Percentiles rank a stretch among this genome's conserved stretches.
Conservation (phyloP, 2,329 filamentous ascomycete genomes). For the Lecanoromycetidae sp. region DNA sequence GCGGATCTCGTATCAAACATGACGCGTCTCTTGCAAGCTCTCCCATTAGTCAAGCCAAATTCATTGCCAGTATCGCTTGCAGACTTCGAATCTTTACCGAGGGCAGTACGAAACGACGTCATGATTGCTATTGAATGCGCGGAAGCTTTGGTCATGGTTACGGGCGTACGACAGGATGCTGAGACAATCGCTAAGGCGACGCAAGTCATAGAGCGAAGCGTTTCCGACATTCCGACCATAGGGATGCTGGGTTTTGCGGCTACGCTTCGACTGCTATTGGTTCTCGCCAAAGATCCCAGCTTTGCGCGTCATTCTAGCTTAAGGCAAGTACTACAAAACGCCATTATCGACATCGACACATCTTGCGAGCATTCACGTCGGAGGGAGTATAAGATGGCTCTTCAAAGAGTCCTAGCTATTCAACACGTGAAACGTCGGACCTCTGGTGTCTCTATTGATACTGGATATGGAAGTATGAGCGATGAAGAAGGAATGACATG, state of each 20-base stretch:
- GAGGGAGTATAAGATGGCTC: background rate
- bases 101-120: background rate
- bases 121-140: constrained; percentile 3
- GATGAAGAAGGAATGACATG: background rate
- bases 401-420: background rate
- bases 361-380: background rate
- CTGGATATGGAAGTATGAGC: constrained; percentile 9
- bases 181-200: constrained; percentile 2
- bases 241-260: constrained; percentile 5
- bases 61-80: background rate
- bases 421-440: constrained; percentile 2
- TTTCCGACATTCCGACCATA: background rate
- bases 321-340: background rate
- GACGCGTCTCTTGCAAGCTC: background rate
- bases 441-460: constrained; percentile 3
- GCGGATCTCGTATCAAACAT: constrained; percentile 40
- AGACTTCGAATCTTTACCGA: constrained; percentile 1
- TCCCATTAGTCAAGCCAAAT: background rate
- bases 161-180: background rate
- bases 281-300: background rate
- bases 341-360: background rate
- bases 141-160: background rate
- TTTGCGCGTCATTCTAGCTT: background rate
- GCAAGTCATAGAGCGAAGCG: constrained; percentile 1
- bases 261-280: background rate